phyloP scores from a whole-genome alignment of 2,329 filamentous ascomycete genomes.

The Colletotrichum noveboracense region DNA sequence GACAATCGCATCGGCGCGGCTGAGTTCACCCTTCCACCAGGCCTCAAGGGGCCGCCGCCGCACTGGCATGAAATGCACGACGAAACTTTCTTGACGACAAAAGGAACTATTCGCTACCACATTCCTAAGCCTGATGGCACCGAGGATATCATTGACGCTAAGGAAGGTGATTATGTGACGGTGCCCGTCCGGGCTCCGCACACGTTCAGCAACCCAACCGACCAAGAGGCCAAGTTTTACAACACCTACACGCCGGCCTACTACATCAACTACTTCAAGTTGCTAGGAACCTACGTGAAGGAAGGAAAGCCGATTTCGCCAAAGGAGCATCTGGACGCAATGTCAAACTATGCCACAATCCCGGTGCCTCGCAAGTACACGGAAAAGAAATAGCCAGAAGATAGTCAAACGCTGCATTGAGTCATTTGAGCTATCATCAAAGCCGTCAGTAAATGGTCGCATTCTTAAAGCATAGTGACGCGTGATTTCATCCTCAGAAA shows the following conservation, averaged over 20 bases:
- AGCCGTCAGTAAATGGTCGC: not conserved
- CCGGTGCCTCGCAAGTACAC: not conserved
- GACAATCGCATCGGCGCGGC: not conserved
- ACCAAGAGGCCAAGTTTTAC: slow-evolving; percentile 27
- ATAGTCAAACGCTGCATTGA: not conserved
- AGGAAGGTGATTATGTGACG: slow-evolving; percentile 9
- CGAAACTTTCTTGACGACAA: not conserved
- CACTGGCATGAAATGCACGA: not conserved
- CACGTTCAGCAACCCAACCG: slow-evolving; percentile 29
- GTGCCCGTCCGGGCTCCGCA: slow-evolving; percentile 27
- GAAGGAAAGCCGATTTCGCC: not conserved
- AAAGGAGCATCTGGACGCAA: not conserved
- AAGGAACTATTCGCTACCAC: not conserved
- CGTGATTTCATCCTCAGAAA: not conserved
- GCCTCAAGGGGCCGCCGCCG: not conserved
- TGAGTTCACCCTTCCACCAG: not conserved
- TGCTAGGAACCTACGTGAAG: not conserved
- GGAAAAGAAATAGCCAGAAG: not conserved
- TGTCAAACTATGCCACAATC: not conserved
- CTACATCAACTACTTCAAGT: slow-evolving; percentile 19
- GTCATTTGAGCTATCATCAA: not conserved
- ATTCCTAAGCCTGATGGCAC: not conserved
- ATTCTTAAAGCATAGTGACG: not conserved
- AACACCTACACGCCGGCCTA: slow-evolving; percentile 26
- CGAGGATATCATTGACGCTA: not conserved